Percentiles rank a stretch among this genome's conserved stretches.
Conservation (phyloP, 371 early-diverging fungal species). For the Lichtheimia ornata region DNA sequence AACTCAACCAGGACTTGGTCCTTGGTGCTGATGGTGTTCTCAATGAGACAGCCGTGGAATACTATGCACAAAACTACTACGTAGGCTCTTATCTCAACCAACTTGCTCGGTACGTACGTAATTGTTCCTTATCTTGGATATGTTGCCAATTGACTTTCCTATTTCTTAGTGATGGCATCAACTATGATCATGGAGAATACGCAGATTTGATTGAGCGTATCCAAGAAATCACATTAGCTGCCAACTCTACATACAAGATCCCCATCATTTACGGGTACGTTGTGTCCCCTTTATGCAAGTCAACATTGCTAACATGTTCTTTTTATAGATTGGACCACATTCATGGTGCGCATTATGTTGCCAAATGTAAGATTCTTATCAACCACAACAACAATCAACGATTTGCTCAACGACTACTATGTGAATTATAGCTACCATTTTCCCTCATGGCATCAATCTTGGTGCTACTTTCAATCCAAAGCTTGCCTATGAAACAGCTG, state of each 20-base stretch:
- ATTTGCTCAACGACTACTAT: background rate
- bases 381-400: too few relatives aligned
- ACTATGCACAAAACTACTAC: slow-evolving; percentile 45
- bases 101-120: slow-evolving; percentile 19
- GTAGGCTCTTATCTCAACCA: slow-evolving; percentile 41
- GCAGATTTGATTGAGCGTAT: slow-evolving; percentile 32
- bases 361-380: slow-evolving; percentile 27
- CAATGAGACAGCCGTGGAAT: slow-evolving; percentile 46
- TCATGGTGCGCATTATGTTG: slow-evolving; percentile 70
- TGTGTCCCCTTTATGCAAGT: background rate
- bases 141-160: background rate
- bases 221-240: slow-evolving; percentile 34
- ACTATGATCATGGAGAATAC: slow-evolving; percentile 28
- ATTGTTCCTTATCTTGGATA: background rate
- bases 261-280: slow-evolving; percentile 45
- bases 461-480: slow-evolving; percentile 57
- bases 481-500: slow-evolving; percentile 49
- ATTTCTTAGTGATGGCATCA: slow-evolving; percentile 24
- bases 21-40: slow-evolving; percentile 38
- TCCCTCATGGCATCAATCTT: slow-evolving; percentile 53
- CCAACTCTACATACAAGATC: slow-evolving; percentile 32
- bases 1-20: slow-evolving; percentile 50
- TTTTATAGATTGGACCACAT: slow-evolving; percentile 57
- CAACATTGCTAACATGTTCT: background rate
- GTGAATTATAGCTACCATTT: slow-evolving; percentile 43